phyloP scores from a whole-genome alignment of 495 filamentous ascomycete species.

The Penicillium taxi region DNA sequence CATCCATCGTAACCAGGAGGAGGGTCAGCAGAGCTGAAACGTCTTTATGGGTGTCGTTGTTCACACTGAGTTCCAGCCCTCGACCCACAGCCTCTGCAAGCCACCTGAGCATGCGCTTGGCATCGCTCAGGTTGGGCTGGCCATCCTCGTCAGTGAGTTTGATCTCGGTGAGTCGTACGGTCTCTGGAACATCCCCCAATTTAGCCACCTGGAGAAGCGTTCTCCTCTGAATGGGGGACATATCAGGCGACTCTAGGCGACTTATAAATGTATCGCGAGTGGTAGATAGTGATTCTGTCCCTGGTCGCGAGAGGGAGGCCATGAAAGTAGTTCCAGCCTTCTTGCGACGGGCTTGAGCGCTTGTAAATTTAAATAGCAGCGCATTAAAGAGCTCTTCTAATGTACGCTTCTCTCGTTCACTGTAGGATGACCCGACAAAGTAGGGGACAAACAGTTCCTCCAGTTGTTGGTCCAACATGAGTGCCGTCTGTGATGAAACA shows the following conservation, averaged over 20 bases:
- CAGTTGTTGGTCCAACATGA: slow-evolving; percentile 87
- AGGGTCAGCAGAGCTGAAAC: slow-evolving; percentile 79
- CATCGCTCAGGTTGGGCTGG: slow-evolving; percentile 66
- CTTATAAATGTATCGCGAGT: slow-evolving; percentile 75
- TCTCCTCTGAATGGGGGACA: slow-evolving; percentile 71
- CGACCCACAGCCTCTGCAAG: slow-evolving; percentile 93
- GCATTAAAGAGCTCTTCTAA: slow-evolving; percentile 91
- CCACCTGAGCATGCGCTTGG: slow-evolving; percentile 97
- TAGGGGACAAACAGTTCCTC: slow-evolving; percentile 97
- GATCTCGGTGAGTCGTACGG: slow-evolving; percentile 55
- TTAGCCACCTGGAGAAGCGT: slow-evolving; percentile 82
- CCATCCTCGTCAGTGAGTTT: slow-evolving; percentile 88
- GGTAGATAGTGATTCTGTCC: slow-evolving; percentile 70
- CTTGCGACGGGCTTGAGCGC: slow-evolving; percentile 78
- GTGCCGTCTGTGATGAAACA: slow-evolving; percentile 75
- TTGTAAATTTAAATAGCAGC: slow-evolving; percentile 87
- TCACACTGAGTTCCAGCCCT: slow-evolving; percentile 77
- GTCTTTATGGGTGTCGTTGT: slow-evolving; percentile 88
- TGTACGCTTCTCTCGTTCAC: slow-evolving; percentile 84
- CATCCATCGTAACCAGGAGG: slow-evolving; percentile 80
- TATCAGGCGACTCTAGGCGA: slow-evolving; percentile 74
- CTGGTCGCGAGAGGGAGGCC: slow-evolving; percentile 78
- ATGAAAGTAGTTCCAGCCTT: slow-evolving; percentile 86
- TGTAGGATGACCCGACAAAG: slow-evolving; percentile 87
- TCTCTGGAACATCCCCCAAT: slow-evolving; percentile 46